These are phyloP conservation scores for Calcarisporium arbuscula DNA, from an alignment of 2,329 filamentous ascomycete genomes.

Conservation along the genomic window DNA sequence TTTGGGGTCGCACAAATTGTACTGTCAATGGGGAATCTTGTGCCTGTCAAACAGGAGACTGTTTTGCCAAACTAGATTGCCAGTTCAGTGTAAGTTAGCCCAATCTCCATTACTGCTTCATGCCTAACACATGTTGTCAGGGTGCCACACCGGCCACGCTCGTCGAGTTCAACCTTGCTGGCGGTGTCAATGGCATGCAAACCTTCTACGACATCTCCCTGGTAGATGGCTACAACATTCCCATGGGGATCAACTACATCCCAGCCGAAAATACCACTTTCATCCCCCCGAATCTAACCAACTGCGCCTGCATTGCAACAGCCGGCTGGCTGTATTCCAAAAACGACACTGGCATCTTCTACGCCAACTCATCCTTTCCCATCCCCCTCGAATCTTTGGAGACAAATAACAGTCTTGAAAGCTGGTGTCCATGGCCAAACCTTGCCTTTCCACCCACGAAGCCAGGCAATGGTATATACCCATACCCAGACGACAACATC, in stretches of 20 bases:
- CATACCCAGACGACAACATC: slow-evolving; percentile 72
- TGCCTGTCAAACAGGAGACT: slow-evolving; percentile 72
- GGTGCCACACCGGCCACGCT: slow-evolving; percentile 69
- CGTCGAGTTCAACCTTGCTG: slow-evolving; percentile 72
- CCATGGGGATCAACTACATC: slow-evolving; percentile 56
- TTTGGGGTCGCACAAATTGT: slow-evolving; percentile 83
- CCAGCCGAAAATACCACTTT: slow-evolving; percentile 56
- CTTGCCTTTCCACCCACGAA: slow-evolving; percentile 62
- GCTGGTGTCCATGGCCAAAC: slow-evolving; percentile 78
- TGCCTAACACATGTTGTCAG: slow-evolving; percentile 33
- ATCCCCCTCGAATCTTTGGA: slow-evolving; percentile 59
- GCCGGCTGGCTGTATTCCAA: slow-evolving; percentile 51
- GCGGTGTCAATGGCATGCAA: slow-evolving; percentile 52
- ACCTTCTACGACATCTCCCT: slow-evolving; percentile 81
- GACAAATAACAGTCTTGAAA: slow-evolving; percentile 48
- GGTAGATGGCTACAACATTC: slow-evolving; percentile 79
- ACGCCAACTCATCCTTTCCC: slow-evolving; percentile 59
- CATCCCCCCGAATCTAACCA: slow-evolving; percentile 70
- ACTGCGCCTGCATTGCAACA: slow-evolving; percentile 70
- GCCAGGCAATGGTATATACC: slow-evolving; percentile 70
- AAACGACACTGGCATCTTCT: slow-evolving; percentile 47
- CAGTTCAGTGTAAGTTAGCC: slow-evolving; percentile 52
- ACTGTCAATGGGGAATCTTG: slow-evolving; percentile 62
- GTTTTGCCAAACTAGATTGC: slow-evolving; percentile 64
- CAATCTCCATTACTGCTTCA: background rate